Evolutionary conservation across 1,284 basidiomycete genomes (phyloP).

Genomic region (Apiotrichum mycotoxinovorans): DNA sequence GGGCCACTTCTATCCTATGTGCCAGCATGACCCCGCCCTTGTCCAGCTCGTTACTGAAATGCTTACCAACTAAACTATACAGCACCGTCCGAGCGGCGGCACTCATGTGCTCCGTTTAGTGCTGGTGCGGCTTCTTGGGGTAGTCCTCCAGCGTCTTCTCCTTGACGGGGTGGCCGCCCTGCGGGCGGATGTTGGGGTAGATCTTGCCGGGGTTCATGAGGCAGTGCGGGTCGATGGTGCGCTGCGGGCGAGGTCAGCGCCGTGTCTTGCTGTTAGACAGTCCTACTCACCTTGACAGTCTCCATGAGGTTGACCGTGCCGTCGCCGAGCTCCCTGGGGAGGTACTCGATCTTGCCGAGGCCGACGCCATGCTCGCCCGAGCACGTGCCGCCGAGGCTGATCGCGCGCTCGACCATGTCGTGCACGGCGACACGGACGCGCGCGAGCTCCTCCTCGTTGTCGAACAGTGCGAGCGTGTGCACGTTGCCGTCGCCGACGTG

Average conservation of each 20-base stretch:
- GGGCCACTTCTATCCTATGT: no score
- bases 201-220: slow-evolving; percentile 77
- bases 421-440: slow-evolving; percentile 51
- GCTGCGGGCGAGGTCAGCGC: no score
- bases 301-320: slow-evolving; percentile 75
- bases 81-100: no score
- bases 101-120: neutral
- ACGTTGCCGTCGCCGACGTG: slow-evolving; percentile 79
- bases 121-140: neutral
- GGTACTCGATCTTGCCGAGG: slow-evolving; percentile 63
- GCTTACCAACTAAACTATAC: no score
- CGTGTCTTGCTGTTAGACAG: neutral
- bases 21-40: no score
- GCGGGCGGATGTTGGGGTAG: slow-evolving; percentile 43
- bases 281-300: slow-evolving; percentile 59
- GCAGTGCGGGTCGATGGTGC: slow-evolving; percentile 64
- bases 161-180: neutral
- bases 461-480: slow-evolving; percentile 40
- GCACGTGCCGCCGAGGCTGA: slow-evolving; percentile 53
- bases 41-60: no score
- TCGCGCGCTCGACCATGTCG: slow-evolving; percentile 53
- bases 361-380: slow-evolving; percentile 82
- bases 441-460: slow-evolving; percentile 40
- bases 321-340: slow-evolving; percentile 68
- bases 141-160: slow-evolving; percentile 1